These are phyloP conservation scores for Lachancea kluyveri DNA, from an alignment of 805 yeast species.

Conservation along the genomic window DNA sequence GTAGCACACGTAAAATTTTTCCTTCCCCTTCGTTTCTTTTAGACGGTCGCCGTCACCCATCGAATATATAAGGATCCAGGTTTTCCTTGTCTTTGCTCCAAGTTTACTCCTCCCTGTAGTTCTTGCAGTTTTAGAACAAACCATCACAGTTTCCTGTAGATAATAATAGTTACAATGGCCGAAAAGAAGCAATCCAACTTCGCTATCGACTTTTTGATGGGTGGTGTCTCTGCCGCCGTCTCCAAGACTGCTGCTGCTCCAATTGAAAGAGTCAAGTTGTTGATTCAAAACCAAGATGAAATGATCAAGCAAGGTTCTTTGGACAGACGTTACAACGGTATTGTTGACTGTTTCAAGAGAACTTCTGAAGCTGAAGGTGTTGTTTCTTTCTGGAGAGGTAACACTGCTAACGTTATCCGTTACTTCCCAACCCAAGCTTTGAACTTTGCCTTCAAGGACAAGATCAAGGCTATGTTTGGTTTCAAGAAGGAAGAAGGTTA, in stretches of 20 bases:
- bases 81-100: too few relatives aligned
- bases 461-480: constrained; percentile 92
- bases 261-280: constrained; percentile 92
- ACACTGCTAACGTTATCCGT: constrained; percentile 98
- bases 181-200: constrained; percentile 37
- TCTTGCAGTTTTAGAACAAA: too few relatives aligned
- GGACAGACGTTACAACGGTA: constrained; percentile 81
- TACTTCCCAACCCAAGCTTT: constrained; percentile 99
- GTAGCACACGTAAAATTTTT: too few relatives aligned
- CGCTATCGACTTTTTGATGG: constrained; percentile 78
- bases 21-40: too few relatives aligned
- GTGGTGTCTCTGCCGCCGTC: constrained; percentile 99
- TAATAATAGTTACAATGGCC: constrained; percentile 15
- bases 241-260: constrained; percentile 98
- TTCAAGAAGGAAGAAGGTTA: constrained; percentile 94
- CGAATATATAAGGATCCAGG: too few relatives aligned
- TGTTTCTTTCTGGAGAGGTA: constrained; percentile 97
- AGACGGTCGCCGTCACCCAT: too few relatives aligned
- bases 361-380: constrained; percentile 92
- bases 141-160: too few relatives aligned
- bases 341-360: constrained; percentile 88
- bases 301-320: constrained; percentile 97
- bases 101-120: too few relatives aligned
- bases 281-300: constrained; percentile 97
- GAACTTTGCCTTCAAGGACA: constrained; percentile 97